Base-by-base conservation (phyloP, 2,329 filamentous ascomycete species). In the Stagonosporopsis cucurbitacearum region DNA sequence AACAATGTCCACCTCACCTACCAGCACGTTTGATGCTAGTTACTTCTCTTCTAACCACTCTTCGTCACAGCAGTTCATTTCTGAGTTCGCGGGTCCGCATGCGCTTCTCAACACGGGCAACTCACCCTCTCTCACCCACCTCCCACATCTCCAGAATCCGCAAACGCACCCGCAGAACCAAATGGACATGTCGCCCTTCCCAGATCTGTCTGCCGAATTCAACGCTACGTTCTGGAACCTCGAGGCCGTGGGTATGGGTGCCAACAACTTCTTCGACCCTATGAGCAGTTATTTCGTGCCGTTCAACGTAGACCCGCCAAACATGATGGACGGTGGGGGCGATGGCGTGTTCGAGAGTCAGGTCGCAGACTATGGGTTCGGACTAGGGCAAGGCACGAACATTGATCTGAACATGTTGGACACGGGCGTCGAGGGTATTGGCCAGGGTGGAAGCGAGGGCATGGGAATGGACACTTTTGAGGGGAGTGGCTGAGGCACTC, bases 261-360 rank as follows among this genome's bases (percentile, higher is more conserved):
- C 30, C 17, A 64, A 62, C 20, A 66, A 70, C 6, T 72, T 74
- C 58, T 67, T 69, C 57, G 78, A 81, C 54, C 77, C 78, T 0
- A 78, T 75, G 41, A 88, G 88, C 48, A 91, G 90, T 5, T 98
- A 93, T 91, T 96, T 96, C 74, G 87, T 96, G 80, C 92, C 93
- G 1, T 96, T 96, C 76, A 96, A 96, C 71, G 86, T 96, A 76
- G 90, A 95, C 55, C 90, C 92, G 19, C 87, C 90, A 0, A 63
- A 63, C 8, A 50, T 73, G 19, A 52, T 50, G 49, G 41, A 41
- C 2, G 40, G 33, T 13, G 76, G 72, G 2, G 76, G 78, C 6
- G 78, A 79, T 40, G 73, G 44, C 25, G 67, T 51, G 28, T 73
- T 65, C 63, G 68, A 63, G 19, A 56, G 32, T 17, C 42, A 39